phyloP scores from a whole-genome alignment of 2,329 filamentous ascomycete species.

The Akanthomyces dipterigenus region DNA sequence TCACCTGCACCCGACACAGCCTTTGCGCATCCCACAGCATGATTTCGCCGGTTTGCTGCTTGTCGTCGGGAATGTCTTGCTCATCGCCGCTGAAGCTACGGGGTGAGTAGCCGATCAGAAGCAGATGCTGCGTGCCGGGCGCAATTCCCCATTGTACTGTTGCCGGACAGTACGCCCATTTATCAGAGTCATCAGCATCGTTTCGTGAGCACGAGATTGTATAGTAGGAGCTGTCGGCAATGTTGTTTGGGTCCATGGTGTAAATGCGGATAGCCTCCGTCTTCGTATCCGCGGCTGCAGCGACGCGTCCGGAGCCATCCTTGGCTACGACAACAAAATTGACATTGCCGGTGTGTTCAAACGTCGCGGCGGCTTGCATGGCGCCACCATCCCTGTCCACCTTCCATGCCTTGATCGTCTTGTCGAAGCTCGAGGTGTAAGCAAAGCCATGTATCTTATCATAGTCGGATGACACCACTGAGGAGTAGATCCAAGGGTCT shows the following conservation, averaged over 20 bases:
- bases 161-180: conserved; percentile 57
- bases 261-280: conserved; percentile 52
- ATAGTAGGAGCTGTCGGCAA: conserved; percentile 30
- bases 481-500: conserved; percentile 57
- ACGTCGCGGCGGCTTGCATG: conserved; percentile 40
- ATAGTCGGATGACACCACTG: conserved; percentile 56
- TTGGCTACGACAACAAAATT: conserved; percentile 55
- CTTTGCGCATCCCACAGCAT: conserved; percentile 49
- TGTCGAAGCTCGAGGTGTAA: conserved; percentile 57
- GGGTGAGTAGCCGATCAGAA: conserved; percentile 58
- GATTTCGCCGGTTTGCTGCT: conserved; percentile 51
- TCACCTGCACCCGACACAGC: conserved; percentile 38
- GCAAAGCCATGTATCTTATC: conserved; percentile 37
- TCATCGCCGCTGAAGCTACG: conserved; percentile 47
- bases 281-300: conserved; percentile 52
- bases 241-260: conserved; percentile 30
- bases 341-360: conserved; percentile 51
- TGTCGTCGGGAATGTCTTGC: conserved; percentile 51
- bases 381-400: conserved; percentile 29
- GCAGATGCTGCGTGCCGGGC: conserved; percentile 38
- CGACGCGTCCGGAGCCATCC: conserved; percentile 42
- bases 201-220: conserved; percentile 36
- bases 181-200: conserved; percentile 31
- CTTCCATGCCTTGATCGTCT: conserved; percentile 54
- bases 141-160: conserved; percentile 56